Evolutionary conservation across 2,329 filamentous ascomycete species (phyloP).

Genomic region (Exophiala dermatitidis): DNA sequence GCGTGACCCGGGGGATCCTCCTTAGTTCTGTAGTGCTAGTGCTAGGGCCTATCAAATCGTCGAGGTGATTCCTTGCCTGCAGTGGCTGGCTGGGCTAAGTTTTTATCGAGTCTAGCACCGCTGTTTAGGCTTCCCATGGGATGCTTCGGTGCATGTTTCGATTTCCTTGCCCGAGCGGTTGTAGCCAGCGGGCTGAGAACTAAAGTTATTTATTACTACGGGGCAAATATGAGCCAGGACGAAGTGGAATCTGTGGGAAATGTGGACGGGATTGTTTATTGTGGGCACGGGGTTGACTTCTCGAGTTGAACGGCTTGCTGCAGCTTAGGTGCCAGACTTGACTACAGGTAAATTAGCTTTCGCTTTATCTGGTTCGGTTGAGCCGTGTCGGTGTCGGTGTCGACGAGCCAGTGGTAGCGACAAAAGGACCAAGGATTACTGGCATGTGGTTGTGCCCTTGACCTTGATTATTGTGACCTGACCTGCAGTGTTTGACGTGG

Average conservation of each 20-base stretch:
- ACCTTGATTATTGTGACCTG: neutral
- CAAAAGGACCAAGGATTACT: neutral
- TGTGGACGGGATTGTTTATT: neutral
- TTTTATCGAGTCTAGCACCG: too few species aligned
- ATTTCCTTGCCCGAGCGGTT: neutral
- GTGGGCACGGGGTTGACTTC: neutral
- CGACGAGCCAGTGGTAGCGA: neutral
- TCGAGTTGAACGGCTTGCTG: neutral
- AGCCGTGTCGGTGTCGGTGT: neutral
- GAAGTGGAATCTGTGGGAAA: too few species aligned
- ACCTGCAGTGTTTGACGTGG: neutral
- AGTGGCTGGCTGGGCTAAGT: too few species aligned
- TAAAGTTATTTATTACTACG: too few species aligned
- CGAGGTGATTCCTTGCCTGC: too few species aligned
- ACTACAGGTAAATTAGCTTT: neutral
- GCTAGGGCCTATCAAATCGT: too few species aligned
- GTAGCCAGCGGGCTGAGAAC: too few species aligned
- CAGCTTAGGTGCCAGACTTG: too few species aligned
- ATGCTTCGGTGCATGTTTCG: conserved; percentile 15
- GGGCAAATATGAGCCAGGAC: too few species aligned
- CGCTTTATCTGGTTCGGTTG: neutral
- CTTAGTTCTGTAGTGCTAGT: too few species aligned
- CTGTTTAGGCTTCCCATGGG: conserved; percentile 7
- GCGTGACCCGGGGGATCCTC: too few species aligned
- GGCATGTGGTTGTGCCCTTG: neutral